Evolutionary conservation across 2,329 filamentous ascomycete species (phyloP).

Genomic region (Trichothecium sympodiale): DNA sequence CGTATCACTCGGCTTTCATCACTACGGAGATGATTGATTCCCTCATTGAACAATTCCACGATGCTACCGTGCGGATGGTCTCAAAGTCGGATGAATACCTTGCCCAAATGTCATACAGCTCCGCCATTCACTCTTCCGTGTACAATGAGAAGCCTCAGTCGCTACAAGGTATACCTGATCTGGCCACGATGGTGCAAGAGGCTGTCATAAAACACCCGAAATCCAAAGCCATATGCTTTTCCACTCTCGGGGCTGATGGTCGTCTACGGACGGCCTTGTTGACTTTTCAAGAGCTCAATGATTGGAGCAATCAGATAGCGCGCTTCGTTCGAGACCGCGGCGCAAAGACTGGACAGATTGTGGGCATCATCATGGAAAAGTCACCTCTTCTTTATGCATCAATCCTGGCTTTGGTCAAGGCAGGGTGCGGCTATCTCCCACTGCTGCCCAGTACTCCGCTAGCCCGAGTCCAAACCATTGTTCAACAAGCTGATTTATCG

Average conservation of each 20-base stretch:
- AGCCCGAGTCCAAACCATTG: constrained; percentile 48
- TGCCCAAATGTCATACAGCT: constrained; percentile 7
- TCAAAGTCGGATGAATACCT: constrained; percentile 12
- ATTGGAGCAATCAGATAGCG: constrained; percentile 52
- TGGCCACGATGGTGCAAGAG: constrained; percentile 43
- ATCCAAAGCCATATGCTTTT: constrained; percentile 57
- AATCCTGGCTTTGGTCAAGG: constrained; percentile 64
- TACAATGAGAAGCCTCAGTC: constrained; percentile 29
- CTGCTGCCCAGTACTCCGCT: constrained; percentile 60
- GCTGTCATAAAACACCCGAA: constrained; percentile 37
- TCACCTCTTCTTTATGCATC: constrained; percentile 60
- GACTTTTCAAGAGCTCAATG: constrained; percentile 56
- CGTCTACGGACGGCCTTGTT: constrained; percentile 20
- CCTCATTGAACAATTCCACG: constrained; percentile 51
- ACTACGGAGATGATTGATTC: constrained; percentile 41
- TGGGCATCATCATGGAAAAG: constrained; percentile 73
- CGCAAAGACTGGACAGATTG: constrained; percentile 39
- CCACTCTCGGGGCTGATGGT: constrained; percentile 19
- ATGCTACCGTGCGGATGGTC: constrained; percentile 26
- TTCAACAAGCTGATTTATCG: constrained; percentile 45
- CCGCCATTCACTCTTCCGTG: constrained; percentile 30
- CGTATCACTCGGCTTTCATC: constrained; percentile 37
- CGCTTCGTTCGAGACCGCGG: constrained; percentile 35
- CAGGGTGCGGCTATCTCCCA: constrained; percentile 71
- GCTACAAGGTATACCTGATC: constrained; percentile 25